Evolutionary conservation across 495 filamentous ascomycete species (phyloP), one percentile per base, ranked within the genome.

Genomic region (Rostrohypoxylon terebratum): DNA sequence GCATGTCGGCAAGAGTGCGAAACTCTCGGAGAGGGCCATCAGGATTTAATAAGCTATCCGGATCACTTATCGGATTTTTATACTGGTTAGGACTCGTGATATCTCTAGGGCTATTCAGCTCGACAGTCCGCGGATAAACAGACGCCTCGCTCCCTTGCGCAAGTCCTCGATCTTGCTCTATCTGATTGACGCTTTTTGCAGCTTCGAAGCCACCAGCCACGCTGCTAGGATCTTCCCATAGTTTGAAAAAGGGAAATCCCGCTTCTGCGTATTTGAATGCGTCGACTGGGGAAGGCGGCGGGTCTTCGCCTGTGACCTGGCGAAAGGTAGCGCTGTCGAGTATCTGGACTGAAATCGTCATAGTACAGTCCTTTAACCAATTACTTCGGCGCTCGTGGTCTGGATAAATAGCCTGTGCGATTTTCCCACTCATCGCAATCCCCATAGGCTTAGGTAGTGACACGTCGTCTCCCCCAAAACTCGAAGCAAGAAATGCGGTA

Each of bases 331-430:
- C 51, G 4, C 66, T 73, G 66, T 85, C 79, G 45, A 87, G 63
- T 38, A 83, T 77, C 38, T 85, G 82, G 0, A 87, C 74, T 18
- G 85, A 81, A 63, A 85, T 76, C 6, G 78, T 53, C 4, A 78
- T 76, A 0, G 77, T 74, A 2, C 53, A 59, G 0, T 75, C 67
- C 13, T 21, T 68, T 58, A 83, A 73, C 85, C 84, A 85, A 3
- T 38, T 65, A 1, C 38, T 11, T 0, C 77, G 48, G 0, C 51
- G 13, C 7, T 55, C 9, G 20, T 34, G 18, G 40, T 84, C 82
- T 16, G 50, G 13, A 1, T 48, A 1, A 34, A 84, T 80, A 14
- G 38, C 62, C 57, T 83, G 79, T 18, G 76, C 63, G 23, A 84
- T 80, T 10, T 65, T 69, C 0, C 83, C 78, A n/a, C 83, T 79